phyloP scores from a whole-genome alignment of 2,329 filamentous ascomycete species.

The Penicillium sp. region DNA sequence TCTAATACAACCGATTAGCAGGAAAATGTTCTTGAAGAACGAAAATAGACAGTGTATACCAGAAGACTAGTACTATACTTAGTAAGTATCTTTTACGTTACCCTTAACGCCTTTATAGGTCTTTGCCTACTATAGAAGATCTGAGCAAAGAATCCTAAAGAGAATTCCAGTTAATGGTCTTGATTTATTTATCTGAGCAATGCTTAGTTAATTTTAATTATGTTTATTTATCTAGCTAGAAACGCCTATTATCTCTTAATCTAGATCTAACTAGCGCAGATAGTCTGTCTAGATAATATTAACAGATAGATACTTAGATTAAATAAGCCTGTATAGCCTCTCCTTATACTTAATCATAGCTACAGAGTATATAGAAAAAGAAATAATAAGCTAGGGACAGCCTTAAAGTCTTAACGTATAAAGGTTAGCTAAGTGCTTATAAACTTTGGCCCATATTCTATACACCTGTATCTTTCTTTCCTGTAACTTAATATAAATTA shows the following conservation, averaged over 20 bases:
- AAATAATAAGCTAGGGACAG: no score
- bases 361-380: no score
- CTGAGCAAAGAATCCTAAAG: not conserved
- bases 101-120: not conserved
- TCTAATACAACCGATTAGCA: not conserved
- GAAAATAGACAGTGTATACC: conserved; percentile 18
- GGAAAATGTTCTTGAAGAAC: not conserved
- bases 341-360: no score
- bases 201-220: not conserved
- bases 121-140: not conserved
- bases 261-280: not conserved
- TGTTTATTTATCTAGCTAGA: not conserved
- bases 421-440: not conserved
- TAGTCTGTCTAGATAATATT: no score
- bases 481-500: not conserved
- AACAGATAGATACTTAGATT: no score
- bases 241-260: not conserved
- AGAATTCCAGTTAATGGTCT: not conserved
- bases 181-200: not conserved
- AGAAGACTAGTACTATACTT: not conserved
- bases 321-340: no score
- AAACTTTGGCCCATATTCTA: not conserved
- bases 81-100: not conserved
- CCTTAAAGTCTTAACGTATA: not conserved
- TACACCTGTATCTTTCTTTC: not conserved